A percentile compares a stretch with the other conserved stretches of the same genome.
Conservation (phyloP, 257 asterid genomes). For the Petunia axillaris region DNA sequence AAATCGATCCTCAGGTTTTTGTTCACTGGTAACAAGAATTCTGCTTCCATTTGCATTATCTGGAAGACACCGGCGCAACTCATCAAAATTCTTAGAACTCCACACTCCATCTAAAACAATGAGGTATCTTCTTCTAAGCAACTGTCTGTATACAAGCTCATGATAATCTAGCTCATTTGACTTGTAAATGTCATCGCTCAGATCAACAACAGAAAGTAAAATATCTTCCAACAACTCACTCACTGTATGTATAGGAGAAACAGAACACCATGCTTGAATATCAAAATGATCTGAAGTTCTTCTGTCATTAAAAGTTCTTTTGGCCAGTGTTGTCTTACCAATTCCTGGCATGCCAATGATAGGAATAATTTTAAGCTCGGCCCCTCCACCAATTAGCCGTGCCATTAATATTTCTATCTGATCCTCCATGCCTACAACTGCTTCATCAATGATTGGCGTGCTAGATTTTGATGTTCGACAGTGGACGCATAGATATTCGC, state of each 20-base stretch:
- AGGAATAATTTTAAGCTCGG: neutral
- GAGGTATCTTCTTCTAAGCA: constrained; percentile 36
- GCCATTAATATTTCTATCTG: neutral
- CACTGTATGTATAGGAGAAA: constrained; percentile 19
- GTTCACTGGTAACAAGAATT: constrained; percentile 38
- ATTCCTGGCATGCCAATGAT: constrained; percentile 38
- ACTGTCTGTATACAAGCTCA: neutral
- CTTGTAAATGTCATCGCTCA: constrained; percentile 7
- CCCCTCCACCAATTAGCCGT: neutral
- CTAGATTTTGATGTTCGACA: neutral
- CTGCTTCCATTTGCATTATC: constrained; percentile 34
- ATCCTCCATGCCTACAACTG: neutral
- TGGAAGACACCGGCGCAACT: constrained; percentile 24
- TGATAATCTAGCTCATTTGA: neutral
- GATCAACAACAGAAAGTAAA: neutral
- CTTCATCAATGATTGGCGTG: neutral
- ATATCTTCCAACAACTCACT: constrained; percentile 20
- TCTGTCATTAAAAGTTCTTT: constrained; percentile 26
- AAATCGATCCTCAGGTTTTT: neutral
- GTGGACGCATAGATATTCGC: neutral
- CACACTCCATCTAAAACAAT: constrained; percentile 48
- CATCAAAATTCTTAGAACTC: constrained; percentile 23
- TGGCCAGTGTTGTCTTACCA: constrained; percentile 46
- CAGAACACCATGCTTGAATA: constrained; percentile 32
- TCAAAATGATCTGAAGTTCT: constrained; percentile 22